phyloP scores from a whole-genome alignment of 352 stramenopile genomes.

The Phytopythium sindhum region DNA sequence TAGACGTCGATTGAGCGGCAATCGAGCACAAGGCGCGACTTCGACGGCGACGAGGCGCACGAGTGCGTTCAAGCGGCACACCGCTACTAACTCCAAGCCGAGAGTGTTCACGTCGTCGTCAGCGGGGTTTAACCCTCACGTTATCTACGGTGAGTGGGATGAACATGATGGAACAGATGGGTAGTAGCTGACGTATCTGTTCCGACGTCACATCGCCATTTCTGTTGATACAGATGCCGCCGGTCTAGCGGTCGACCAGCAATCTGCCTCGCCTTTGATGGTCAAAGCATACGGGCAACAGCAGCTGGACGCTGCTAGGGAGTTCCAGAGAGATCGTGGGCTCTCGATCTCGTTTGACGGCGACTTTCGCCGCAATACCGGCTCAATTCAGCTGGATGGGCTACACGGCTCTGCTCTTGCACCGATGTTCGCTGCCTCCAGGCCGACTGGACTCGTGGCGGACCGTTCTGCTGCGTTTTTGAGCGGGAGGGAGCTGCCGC shows the following conservation, averaged over 20 bases:
- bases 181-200: background rate
- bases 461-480: background rate
- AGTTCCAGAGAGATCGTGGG: background rate
- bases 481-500: background rate
- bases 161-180: background rate
- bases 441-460: background rate
- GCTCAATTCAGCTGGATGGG: background rate
- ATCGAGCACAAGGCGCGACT: background rate
- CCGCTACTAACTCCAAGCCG: background rate
- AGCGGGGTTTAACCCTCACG: background rate
- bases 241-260: background rate
- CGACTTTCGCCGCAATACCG: background rate
- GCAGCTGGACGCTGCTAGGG: background rate
- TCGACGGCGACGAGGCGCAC: background rate
- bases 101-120: background rate
- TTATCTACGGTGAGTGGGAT: constrained; percentile 1
- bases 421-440: background rate
- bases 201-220: background rate
- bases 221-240: background rate
- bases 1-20: background rate
- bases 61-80: constrained; percentile 1
- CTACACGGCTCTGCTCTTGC: background rate
- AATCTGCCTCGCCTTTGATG: background rate
- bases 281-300: constrained; percentile 5
- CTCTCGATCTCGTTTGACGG: background rate